Conservation (phyloP, 2,329 filamentous ascomycete genomes). For the Pestalotiopsis sp. region DNA sequence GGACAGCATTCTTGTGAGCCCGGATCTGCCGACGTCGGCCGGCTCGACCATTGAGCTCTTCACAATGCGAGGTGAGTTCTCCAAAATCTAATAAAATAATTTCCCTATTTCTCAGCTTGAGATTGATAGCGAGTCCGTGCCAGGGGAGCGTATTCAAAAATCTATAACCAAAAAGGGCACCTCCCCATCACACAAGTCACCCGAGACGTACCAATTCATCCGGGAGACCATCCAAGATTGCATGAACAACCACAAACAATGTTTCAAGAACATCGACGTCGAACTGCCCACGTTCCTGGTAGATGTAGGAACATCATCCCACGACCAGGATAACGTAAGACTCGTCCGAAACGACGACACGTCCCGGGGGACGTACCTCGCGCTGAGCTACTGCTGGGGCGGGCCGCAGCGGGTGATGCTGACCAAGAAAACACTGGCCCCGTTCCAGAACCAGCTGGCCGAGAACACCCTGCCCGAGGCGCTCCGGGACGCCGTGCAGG, state of each 20-base stretch:
- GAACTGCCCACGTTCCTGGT: background rate
- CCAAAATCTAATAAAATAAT: background rate
- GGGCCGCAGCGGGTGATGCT: background rate
- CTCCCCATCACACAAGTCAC: background rate
- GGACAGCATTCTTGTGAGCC: background rate
- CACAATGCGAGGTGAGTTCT: background rate
- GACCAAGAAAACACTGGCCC: background rate
- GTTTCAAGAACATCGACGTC: background rate
- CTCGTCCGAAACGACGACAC: background rate
- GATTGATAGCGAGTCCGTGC: background rate
- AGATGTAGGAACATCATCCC: background rate
- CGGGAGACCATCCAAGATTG: background rate
- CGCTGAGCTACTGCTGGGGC: background rate
- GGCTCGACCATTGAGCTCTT: background rate
- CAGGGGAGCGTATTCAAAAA: background rate
- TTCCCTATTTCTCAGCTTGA: background rate
- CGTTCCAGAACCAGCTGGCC: background rate
- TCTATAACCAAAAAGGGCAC: background rate
- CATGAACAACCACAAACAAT: background rate
- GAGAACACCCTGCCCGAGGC: background rate
- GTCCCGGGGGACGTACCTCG: background rate
- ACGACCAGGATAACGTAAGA: background rate
- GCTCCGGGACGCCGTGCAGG: conserved; percentile 12
- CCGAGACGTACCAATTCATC: background rate
- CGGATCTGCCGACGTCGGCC: background rate